These are phyloP conservation scores for Linnemannia schmuckeri DNA, from an alignment of 192 early-diverging fungal genomes.

Conservation along the genomic window DNA sequence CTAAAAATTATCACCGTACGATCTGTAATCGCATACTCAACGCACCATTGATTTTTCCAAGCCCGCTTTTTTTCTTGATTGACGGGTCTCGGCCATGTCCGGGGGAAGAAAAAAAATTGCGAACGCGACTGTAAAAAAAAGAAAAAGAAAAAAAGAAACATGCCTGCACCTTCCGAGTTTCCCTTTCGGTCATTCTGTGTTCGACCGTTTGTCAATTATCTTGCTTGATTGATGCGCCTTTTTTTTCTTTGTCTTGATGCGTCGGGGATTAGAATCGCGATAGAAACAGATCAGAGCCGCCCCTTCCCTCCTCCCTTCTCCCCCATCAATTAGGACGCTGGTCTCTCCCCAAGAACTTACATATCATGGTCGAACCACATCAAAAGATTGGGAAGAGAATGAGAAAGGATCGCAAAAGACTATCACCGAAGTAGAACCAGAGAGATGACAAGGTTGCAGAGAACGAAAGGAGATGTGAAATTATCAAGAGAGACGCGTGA, in stretches of 20 bases:
- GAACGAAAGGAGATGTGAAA: neutral
- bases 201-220: no score
- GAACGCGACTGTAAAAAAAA: neutral
- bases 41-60: neutral
- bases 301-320: neutral
- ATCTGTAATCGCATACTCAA: neutral
- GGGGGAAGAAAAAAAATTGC: neutral
- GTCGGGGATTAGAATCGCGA: neutral
- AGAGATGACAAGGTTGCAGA: neutral
- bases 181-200: neutral
- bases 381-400: neutral
- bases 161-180: neutral
- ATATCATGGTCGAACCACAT: no score
- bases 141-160: no score
- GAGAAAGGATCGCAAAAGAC: neutral
- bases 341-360: neutral
- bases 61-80: neutral
- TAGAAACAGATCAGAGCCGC: neutral
- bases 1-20: neutral
- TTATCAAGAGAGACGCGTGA: neutral
- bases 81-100: neutral
- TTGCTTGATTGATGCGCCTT: neutral
- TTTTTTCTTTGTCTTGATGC: neutral
- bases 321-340: neutral
- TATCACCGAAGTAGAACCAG: neutral